These are phyloP conservation scores for Pleurotus djamor DNA, from an alignment of 768 basidiomycete species.

Conservation along the genomic window DNA sequence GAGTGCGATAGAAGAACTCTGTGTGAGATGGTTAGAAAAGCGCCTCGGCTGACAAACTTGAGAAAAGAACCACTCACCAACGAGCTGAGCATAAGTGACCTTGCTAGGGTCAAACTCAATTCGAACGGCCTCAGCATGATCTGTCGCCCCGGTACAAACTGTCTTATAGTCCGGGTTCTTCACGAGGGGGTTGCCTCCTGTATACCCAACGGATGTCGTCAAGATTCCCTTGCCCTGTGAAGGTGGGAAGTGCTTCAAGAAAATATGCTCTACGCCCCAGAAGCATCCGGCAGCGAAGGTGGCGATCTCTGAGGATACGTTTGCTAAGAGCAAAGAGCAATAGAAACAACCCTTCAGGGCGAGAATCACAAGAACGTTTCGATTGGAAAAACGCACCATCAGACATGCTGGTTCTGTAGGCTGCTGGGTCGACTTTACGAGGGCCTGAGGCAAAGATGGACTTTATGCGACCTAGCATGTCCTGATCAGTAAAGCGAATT, in stretches of 20 bases:
- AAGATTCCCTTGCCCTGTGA: conserved; percentile 71
- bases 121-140: conserved; percentile 86
- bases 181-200: conserved; percentile 59
- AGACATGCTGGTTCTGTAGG: conserved; percentile 4
- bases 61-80: conserved; percentile 51
- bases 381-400: neutral
- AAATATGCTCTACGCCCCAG: conserved; percentile 88
- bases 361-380: neutral
- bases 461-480: conserved; percentile 7
- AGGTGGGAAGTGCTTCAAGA: conserved; percentile 75
- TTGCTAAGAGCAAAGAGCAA: neutral
- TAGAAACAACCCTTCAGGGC: conserved; percentile 3
- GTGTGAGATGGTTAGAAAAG: neutral
- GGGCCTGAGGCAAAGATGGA: conserved; percentile 1
- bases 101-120: conserved; percentile 83
- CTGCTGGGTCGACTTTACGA: conserved; percentile 5
- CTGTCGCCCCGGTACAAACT: conserved; percentile 80
- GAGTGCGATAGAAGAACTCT: conserved; percentile 95
- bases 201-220: conserved; percentile 77
- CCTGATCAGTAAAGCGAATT: neutral
- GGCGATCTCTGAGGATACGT: neutral
- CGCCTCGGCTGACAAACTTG: neutral
- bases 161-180: conserved; percentile 63
- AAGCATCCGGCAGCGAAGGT: conserved; percentile 49
- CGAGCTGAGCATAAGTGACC: conserved; percentile 82